Conservation (phyloP, 768 basidiomycete species). For the Lyophyllum decastes region DNA sequence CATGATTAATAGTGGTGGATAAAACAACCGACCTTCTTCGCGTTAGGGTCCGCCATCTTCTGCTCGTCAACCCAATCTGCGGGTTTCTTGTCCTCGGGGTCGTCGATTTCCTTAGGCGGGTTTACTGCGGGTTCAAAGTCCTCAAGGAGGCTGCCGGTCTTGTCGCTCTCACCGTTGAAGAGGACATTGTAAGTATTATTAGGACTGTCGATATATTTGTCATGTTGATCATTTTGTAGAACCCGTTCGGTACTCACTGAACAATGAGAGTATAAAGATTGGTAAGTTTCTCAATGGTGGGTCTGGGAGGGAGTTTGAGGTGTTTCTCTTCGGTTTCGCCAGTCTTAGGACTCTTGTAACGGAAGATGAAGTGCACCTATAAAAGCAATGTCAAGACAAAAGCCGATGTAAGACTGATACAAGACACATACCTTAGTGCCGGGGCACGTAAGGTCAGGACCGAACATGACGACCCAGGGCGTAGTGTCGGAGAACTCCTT, state of each 20-base stretch:
- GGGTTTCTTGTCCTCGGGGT: constrained; percentile 90
- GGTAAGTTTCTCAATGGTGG: constrained; percentile 86
- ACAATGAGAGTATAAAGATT: constrained; percentile 94
- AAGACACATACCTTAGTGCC: constrained; percentile 71
- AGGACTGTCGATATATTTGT: constrained; percentile 50
- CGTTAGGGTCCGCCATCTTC: constrained; percentile 82
- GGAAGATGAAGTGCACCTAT: constrained; percentile 99
- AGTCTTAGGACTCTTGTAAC: constrained; percentile 90
- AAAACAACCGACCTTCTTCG: constrained; percentile 62
- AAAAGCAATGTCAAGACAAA: constrained; percentile 3
- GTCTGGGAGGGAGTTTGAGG: constrained; percentile 76
- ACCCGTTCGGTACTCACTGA: constrained; percentile 56
- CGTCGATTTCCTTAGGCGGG: constrained; percentile 91
- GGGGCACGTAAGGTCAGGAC: constrained; percentile 92
- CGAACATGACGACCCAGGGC: constrained; percentile 97
- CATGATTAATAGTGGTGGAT: background rate
- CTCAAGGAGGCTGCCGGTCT: constrained; percentile 83
- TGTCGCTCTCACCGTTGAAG: constrained; percentile 84
- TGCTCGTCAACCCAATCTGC: constrained; percentile 89
- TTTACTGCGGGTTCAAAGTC: constrained; percentile 94
- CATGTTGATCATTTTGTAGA: constrained; percentile 1
- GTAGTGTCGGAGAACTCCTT: constrained; percentile 95
- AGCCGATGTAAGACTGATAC: background rate
- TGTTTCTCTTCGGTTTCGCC: constrained; percentile 98
- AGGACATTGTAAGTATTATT: constrained; percentile 93